Conservation (phyloP, 164 flowering plant species). For the Platanus orientalis region DNA sequence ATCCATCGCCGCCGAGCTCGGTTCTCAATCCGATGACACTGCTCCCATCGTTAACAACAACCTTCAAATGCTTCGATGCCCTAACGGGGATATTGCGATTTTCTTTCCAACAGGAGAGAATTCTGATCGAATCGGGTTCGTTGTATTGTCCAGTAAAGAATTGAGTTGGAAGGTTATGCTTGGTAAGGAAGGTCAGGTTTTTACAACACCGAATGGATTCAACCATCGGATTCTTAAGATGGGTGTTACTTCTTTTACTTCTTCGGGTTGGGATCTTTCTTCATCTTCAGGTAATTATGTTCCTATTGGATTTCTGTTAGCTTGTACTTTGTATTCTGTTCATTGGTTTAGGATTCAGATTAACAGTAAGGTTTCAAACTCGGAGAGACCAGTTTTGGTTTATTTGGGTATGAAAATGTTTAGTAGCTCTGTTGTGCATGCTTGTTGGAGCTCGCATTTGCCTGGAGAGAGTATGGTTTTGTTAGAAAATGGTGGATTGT, state of each 20-base stretch:
- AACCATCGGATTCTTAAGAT: constrained; percentile 33
- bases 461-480: constrained; percentile 54
- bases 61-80: constrained; percentile 36
- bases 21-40: constrained; percentile 6
- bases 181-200: constrained; percentile 15
- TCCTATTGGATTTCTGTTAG: constrained; percentile 46
- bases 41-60: constrained; percentile 24
- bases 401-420: constrained; percentile 39
- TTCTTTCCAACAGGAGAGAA: constrained; percentile 52
- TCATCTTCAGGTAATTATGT: constrained; percentile 1
- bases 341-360: constrained; percentile 54
- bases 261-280: neutral
- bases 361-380: neutral
- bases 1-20: constrained; percentile 16
- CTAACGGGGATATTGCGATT: constrained; percentile 12
- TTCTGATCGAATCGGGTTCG: constrained; percentile 44
- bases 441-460: constrained; percentile 78
- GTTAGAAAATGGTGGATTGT: constrained; percentile 58
- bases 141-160: constrained; percentile 23
- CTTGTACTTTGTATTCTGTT: constrained; percentile 48
- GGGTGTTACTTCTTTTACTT: constrained; percentile 23
- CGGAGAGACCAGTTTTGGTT: constrained; percentile 28
- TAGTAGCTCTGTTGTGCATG: constrained; percentile 33
- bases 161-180: constrained; percentile 1
- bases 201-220: constrained; percentile 11